phyloP scores from a whole-genome alignment of 2,329 filamentous ascomycete species.

The Paramyrothecium sp. region DNA sequence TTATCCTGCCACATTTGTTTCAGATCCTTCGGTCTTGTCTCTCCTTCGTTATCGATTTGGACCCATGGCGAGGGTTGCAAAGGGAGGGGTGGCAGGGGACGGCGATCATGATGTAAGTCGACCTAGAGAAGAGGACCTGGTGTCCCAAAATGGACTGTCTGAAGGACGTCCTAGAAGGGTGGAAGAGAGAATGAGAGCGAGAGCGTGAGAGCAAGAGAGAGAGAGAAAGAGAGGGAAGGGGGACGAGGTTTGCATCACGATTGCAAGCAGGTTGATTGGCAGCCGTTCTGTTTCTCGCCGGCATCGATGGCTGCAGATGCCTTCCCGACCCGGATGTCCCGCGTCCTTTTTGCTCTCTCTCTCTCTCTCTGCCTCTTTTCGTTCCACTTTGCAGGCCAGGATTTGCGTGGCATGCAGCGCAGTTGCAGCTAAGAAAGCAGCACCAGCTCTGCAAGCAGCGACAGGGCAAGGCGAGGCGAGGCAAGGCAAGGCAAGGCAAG shows the following conservation, averaged over 20 bases:
- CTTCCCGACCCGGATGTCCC: background rate
- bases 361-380: background rate
- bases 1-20: background rate
- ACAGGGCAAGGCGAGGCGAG: no score
- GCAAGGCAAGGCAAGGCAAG: no score
- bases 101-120: background rate
- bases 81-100: background rate
- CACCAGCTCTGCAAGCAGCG: no score
- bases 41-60: background rate
- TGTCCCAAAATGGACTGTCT: no score
- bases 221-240: no score
- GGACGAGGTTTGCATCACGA: no score
- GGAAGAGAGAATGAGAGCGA: background rate
- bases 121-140: background rate
- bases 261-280: no score
- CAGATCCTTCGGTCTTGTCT: background rate
- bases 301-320: background rate
- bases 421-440: no score
- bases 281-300: no score
- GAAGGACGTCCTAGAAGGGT: no score
- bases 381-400: background rate
- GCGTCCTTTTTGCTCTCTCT: background rate
- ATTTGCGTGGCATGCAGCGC: background rate
- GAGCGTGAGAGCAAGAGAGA: no score
- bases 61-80: background rate